Evolutionary conservation across 1,284 basidiomycete genomes (phyloP).

Genomic region (Thelephora terrestris): DNA sequence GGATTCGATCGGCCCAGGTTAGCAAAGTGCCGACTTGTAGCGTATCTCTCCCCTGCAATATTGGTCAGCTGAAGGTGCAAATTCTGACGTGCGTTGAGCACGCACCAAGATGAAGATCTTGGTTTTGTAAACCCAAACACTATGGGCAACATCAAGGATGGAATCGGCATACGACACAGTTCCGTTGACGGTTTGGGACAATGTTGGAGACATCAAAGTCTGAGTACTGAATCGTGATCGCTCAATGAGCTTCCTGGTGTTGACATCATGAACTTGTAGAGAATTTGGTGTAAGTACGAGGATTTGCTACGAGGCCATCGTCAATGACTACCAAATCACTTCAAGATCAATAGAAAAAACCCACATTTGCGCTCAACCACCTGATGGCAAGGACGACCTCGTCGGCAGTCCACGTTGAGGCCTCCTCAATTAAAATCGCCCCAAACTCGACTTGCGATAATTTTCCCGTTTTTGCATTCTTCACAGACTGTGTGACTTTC

Average conservation of each 20-base stretch:
- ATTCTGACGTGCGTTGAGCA: slow-evolving; percentile 7
- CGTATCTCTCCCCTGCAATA: slow-evolving; percentile 50
- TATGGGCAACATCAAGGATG: slow-evolving; percentile 53
- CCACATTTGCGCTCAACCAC: slow-evolving; percentile 69
- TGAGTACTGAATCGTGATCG: slow-evolving; percentile 45
- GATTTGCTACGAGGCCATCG: slow-evolving; percentile 41
- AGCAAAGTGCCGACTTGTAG: slow-evolving; percentile 80
- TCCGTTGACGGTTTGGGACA: slow-evolving; percentile 36
- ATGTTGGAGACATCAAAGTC: slow-evolving; percentile 43
- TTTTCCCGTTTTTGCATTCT: slow-evolving; percentile 52
- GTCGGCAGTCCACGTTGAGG: slow-evolving; percentile 43
- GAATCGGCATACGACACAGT: slow-evolving; percentile 38
- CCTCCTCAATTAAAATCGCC: slow-evolving; percentile 48
- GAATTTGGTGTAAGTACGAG: slow-evolving; percentile 44
- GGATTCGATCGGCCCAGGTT: slow-evolving; percentile 92
- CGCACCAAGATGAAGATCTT: slow-evolving; percentile 86
- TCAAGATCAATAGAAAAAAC: slow-evolving; percentile 26
- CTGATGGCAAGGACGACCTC: slow-evolving; percentile 56
- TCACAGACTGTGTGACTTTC: slow-evolving; percentile 38
- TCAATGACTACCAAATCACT: slow-evolving; percentile 7
- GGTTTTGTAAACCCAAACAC: slow-evolving; percentile 77
- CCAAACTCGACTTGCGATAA: slow-evolving; percentile 48
- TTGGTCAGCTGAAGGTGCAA: slow-evolving; percentile 1
- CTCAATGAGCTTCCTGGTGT: slow-evolving; percentile 45
- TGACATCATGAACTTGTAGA: slow-evolving; percentile 66